Base-by-base conservation (phyloP, 495 filamentous ascomycete species). In the Aspergillus campestris region DNA sequence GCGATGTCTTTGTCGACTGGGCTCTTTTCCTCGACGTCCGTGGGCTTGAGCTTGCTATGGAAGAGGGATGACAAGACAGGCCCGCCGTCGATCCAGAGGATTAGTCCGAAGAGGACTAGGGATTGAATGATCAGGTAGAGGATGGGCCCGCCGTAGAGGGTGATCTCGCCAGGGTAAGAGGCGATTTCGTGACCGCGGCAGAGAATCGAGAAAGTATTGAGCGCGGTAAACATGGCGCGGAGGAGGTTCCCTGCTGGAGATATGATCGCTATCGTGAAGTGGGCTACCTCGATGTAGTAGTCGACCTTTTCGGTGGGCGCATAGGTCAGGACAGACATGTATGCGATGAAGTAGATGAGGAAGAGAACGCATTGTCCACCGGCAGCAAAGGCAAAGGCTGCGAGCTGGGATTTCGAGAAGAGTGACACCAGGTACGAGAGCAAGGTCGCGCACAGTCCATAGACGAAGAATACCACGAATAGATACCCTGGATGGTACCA, bases 401-500 rank as follows among this genome's bases (percentile, higher is more conserved):
- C 77, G 14, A 90, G 65, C 53, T 89, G 85, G 28, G 79, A 83
- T 36, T 64, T 71, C 8, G 81, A 69, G 47, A 88, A 74, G 3
- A 90, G 69, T 0, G 86, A 86, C 27, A 91, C 67, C 32, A 84
- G 70, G 63, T 94, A 94, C 1, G 84, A 72, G 29, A 83, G 64
- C 8, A 89, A 62, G 18, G 74, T 84, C 3, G 84, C 82, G 0
- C 82, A 74, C 12, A 91, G 60, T 0, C 86, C 86, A 61, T 89
- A 89, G 3, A 91, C 70, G 29, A 84, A 69, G 42, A 92, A 76
- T 28, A 92, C 73, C 18, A 87, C 59, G 54, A 88, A 90, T 8
- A 92, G 64, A 50, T 89, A 92, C 36, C 77, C 83, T 10, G 84
- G 60, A 52, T 82, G 70, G 53, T 82, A 91, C 82, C 83, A 92